phyloP scores from a whole-genome alignment of 129 eudicot genomes.

The Cynara cardunculus region DNA sequence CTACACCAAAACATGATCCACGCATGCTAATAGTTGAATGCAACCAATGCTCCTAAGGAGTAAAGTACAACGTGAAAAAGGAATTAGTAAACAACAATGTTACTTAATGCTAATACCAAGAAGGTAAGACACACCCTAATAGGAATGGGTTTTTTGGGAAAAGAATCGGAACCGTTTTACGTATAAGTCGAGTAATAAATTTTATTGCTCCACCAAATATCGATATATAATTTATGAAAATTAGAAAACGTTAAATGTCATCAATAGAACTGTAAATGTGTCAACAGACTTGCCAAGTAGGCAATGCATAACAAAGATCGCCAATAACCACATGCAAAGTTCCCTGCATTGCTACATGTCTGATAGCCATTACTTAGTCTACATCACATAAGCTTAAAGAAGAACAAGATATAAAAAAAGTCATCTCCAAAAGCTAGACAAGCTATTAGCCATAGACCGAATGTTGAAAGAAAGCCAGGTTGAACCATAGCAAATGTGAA shows the following conservation, averaged over 20 bases:
- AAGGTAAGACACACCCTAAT: conserved; percentile 1
- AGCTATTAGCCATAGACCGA: not conserved
- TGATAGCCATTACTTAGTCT: not conserved
- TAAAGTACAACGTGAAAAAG: not conserved
- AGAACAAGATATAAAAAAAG: not conserved
- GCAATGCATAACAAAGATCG: not conserved
- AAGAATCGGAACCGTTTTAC: conserved; percentile 3
- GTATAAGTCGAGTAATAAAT: not conserved
- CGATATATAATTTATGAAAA: not conserved
- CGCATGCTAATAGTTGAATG: not conserved
- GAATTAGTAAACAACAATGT: not conserved
- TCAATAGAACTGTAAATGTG: not conserved
- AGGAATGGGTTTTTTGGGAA: too few species aligned
- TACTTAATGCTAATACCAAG: not conserved
- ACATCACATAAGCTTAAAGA: not conserved
- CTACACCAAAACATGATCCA: not conserved
- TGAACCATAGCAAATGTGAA: not conserved
- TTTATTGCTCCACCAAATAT: conserved; percentile 12
- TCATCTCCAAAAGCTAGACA: not conserved
- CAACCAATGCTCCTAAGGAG: not conserved
- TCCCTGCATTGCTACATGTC: not conserved
- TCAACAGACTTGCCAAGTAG: not conserved
- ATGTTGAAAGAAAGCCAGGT: not conserved
- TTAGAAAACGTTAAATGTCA: not conserved
- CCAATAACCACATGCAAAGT: not conserved